Evolutionary conservation across 495 filamentous ascomycete genomes (phyloP).

Genomic region (Aspergillus haitiensis): DNA sequence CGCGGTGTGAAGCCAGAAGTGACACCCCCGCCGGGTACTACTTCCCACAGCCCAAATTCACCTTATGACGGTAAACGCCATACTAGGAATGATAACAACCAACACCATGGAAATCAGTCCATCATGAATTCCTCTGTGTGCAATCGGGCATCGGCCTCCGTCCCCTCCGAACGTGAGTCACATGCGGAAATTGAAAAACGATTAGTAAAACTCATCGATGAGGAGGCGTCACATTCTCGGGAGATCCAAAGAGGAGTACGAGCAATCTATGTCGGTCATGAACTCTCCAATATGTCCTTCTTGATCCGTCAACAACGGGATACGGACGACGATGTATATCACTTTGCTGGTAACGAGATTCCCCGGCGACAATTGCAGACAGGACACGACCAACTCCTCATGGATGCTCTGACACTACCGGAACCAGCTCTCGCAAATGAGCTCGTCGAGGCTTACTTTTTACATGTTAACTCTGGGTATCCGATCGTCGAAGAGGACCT

Average conservation of each 20-base stretch:
- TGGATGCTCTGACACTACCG: conserved; percentile 49
- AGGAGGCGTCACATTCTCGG: conserved; percentile 42
- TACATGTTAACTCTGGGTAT: conserved; percentile 46
- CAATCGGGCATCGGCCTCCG: conserved; percentile 29
- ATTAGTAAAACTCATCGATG: conserved; percentile 48
- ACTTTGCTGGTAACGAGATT: conserved; percentile 51
- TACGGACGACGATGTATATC: conserved; percentile 47
- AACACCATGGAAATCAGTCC: conserved; percentile 25
- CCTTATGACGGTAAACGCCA: conserved; percentile 11
- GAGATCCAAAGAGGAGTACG: conserved; percentile 50
- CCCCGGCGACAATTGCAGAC: conserved; percentile 46
- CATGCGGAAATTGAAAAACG: conserved; percentile 45
- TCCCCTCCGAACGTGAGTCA: conserved; percentile 35
- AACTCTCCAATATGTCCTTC: conserved; percentile 54
- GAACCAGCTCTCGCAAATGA: conserved; percentile 48
- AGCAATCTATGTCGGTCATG: conserved; percentile 52
- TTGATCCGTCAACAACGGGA: conserved; percentile 51
- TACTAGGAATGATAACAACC: conserved; percentile 1
- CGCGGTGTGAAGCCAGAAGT: conserved; percentile 27
- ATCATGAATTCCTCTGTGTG: conserved; percentile 30
- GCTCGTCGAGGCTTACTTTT: conserved; percentile 49
- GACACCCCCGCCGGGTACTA: conserved; percentile 15
- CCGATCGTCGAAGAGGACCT: conserved; percentile 49
- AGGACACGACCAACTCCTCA: conserved; percentile 49
- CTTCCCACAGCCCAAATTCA: conserved; percentile 10